Conservation (phyloP, 148 eudicot species). For the Rhododendron williamsianum region DNA sequence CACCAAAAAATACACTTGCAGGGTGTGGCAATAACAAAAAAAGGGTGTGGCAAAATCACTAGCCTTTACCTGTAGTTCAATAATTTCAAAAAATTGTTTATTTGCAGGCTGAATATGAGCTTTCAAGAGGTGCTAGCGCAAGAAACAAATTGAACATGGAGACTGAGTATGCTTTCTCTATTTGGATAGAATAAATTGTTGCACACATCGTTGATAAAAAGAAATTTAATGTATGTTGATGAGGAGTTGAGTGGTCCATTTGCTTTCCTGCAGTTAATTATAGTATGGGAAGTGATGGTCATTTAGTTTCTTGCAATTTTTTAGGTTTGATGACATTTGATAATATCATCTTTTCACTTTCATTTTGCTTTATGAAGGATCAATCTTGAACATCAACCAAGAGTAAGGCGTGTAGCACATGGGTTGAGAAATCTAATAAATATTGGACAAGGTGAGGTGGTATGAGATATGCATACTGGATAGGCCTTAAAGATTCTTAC, state of each 20-base stretch:
- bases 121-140: slow-evolving; percentile 59
- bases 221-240: not conserved
- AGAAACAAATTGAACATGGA: slow-evolving; percentile 74
- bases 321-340: slow-evolving; percentile 1
- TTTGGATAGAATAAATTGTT: slow-evolving; percentile 13
- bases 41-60: no score
- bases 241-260: not conserved
- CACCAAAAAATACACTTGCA: no score
- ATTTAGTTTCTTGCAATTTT: not conserved
- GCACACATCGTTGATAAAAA: not conserved
- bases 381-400: slow-evolving; percentile 83
- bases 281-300: not conserved
- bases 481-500: not conserved
- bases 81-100: not conserved
- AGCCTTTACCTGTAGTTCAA: not conserved
- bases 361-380: slow-evolving; percentile 48
- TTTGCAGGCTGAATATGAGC: slow-evolving; percentile 72
- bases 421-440: slow-evolving; percentile 72
- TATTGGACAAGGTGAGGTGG: slow-evolving; percentile 76
- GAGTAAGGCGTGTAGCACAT: slow-evolving; percentile 82
- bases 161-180: slow-evolving; percentile 57
- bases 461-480: not conserved
- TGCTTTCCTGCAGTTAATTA: not conserved
- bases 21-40: no score
- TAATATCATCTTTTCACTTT: not conserved